phyloP scores from a whole-genome alignment of 768 basidiomycete genomes.

The Russula virescens region DNA sequence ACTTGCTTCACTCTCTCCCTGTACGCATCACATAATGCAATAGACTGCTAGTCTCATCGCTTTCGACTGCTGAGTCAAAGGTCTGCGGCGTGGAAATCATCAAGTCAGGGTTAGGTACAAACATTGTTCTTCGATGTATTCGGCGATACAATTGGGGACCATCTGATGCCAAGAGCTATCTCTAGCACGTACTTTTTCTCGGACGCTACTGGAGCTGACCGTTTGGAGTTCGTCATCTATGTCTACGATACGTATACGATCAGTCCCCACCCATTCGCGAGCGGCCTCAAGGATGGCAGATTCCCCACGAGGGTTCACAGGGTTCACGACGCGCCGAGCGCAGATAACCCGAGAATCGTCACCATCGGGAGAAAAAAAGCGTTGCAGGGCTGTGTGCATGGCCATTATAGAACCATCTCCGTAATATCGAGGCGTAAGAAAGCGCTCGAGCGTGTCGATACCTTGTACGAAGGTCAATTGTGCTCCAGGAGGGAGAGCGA shows the following conservation, averaged over 20 bases:
- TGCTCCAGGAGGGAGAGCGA: slow-evolving; percentile 42
- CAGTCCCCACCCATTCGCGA: slow-evolving; percentile 44
- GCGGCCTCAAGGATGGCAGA: slow-evolving; percentile 34
- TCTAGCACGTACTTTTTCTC: slow-evolving; percentile 37
- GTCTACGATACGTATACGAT: slow-evolving; percentile 54
- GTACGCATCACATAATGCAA: not conserved
- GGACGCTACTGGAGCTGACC: slow-evolving; percentile 67
- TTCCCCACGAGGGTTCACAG: slow-evolving; percentile 25
- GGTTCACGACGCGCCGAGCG: slow-evolving; percentile 44
- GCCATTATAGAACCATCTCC: slow-evolving; percentile 33
- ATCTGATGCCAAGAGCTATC: slow-evolving; percentile 41
- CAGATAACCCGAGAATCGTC: slow-evolving; percentile 63
- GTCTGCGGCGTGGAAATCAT: not conserved
- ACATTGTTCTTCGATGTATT: slow-evolving; percentile 45
- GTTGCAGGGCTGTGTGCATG: slow-evolving; percentile 52
- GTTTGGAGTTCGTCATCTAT: slow-evolving; percentile 50
- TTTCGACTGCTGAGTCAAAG: not conserved
- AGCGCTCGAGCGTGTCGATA: slow-evolving; percentile 77
- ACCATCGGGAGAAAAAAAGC: slow-evolving; percentile 52
- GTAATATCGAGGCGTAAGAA: slow-evolving; percentile 76
- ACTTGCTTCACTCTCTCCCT: not conserved
- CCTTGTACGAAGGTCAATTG: slow-evolving; percentile 73
- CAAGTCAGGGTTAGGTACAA: slow-evolving; percentile 36
- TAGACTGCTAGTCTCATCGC: not conserved
- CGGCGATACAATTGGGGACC: slow-evolving; percentile 42